Evolutionary conservation across 2,329 filamentous ascomycete species (phyloP).

Genomic region (Ceratocystis smalleyi): DNA sequence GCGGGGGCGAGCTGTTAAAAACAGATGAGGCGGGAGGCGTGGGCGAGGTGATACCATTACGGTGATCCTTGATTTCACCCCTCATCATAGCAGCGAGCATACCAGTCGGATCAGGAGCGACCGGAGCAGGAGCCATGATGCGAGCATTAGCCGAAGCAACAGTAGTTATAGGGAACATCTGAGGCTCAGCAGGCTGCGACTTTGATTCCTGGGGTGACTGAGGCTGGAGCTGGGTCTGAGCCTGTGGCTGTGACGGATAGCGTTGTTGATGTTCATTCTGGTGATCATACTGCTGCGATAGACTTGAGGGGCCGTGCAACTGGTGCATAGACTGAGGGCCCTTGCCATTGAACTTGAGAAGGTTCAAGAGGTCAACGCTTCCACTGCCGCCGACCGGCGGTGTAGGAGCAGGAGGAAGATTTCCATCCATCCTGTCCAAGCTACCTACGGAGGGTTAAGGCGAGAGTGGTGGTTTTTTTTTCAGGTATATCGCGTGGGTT

Average conservation of each 20-base stretch:
- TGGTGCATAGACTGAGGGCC: slow-evolving; percentile 23
- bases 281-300: slow-evolving; percentile 23
- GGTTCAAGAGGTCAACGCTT: slow-evolving; percentile 38
- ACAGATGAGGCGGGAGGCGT: slow-evolving; percentile 25
- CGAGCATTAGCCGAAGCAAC: slow-evolving; percentile 24
- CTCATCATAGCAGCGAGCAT: slow-evolving; percentile 46
- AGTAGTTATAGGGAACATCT: slow-evolving; percentile 21
- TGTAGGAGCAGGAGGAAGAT: slow-evolving; percentile 38
- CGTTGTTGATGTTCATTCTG: slow-evolving; percentile 20
- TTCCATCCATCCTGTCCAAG: slow-evolving; percentile 17
- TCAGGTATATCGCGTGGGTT: neutral
- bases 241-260: slow-evolving; percentile 20
- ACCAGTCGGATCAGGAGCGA: slow-evolving; percentile 40
- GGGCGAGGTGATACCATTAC: slow-evolving; percentile 21
- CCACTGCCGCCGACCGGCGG: slow-evolving; percentile 27
- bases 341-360: slow-evolving; percentile 43
- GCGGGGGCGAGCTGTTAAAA: slow-evolving; percentile 37
- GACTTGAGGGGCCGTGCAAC: slow-evolving; percentile 15
- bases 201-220: slow-evolving; percentile 18
- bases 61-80: slow-evolving; percentile 29
- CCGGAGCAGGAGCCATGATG: slow-evolving; percentile 42
- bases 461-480: neutral
- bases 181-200: slow-evolving; percentile 21
- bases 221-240: slow-evolving; percentile 17
- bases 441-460: neutral